Evolutionary conservation across 371 early-diverging fungal genomes (phyloP), one percentile per base, ranked within the genome.

Genomic region (Dinochytrium kinnereticum): DNA sequence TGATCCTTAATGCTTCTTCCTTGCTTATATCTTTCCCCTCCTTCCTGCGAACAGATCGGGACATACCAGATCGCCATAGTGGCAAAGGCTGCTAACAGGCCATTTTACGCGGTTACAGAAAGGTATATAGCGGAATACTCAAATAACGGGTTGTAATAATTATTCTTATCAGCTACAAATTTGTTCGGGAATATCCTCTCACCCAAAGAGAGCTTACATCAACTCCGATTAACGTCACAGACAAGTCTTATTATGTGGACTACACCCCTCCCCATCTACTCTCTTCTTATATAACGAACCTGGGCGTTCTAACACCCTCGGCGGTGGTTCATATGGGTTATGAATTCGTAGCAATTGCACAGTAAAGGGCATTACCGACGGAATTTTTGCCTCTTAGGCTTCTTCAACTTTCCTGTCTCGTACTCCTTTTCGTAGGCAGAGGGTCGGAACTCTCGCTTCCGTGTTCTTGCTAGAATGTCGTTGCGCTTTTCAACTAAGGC

Each of bases 211-310:
- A 86, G 50, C 73, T 86, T 90, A 34, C 86, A 90, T 30, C 2
- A 70, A 26, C 69, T 64, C 77, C 79, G 57, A 50, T 19, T 3
- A 53, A 71, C 28, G 61, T 57, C 19, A 76, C 73, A 33, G 78
- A 78, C 70, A 31, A 59, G 24, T 73, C 66, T 10, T 34, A 37
- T 24, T 34, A 87, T 51, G 92, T 97, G 10, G 98, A 98, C 81
- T 97, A 97, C 81, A 97, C 98, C 19, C 98, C 98, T 34, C 98
- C 98, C 21, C 88, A 91, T 72, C 93, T 92, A 79, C 92, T 98
- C 61, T 93, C 95, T 2, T 81, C 96, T 21, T 85, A 96, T 69
- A 91, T 96, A 66, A 97, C 98, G 1, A 95, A 98, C 81, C 79
- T 94, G 49, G 98, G 98, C 39, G 95, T 97, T 1, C 84, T 97